Evolutionary conservation across 202 grass and related monocot species (phyloP).

Genomic region (Brachypodium distachyon): DNA sequence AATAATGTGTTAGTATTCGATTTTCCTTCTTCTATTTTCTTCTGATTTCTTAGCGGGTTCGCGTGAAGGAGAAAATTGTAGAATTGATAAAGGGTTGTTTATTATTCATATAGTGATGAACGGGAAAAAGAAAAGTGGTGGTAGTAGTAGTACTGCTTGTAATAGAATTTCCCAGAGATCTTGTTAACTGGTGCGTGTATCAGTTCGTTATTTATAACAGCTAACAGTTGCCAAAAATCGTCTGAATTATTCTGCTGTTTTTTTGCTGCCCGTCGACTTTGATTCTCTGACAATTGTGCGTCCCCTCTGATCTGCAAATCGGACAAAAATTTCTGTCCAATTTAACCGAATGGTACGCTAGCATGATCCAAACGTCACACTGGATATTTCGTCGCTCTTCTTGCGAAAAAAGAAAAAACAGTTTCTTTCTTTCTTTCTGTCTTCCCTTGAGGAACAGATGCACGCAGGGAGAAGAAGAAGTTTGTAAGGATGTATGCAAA

Average conservation of each 20-base stretch:
- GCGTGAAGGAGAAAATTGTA: conserved; percentile 41
- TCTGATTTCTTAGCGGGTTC: background rate
- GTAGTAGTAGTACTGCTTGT: no score
- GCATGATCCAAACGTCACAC: background rate
- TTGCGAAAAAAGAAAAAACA: background rate
- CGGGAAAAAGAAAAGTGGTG: background rate
- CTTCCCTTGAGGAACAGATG: no score
- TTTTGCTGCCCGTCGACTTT: background rate
- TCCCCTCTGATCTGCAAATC: background rate
- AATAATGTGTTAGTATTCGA: conserved; percentile 33
- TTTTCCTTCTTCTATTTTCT: background rate
- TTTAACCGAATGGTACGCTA: conserved; percentile 20
- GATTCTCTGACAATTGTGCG: background rate
- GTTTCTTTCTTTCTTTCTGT: background rate
- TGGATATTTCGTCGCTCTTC: background rate
- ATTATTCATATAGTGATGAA: conserved; percentile 22
- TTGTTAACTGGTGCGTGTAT: background rate
- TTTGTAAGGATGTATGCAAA: background rate
- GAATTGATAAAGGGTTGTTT: conserved; percentile 6
- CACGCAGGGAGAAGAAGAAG: background rate
- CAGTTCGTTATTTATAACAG: background rate
- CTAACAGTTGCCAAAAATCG: background rate
- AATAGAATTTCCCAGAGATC: conserved; percentile 36
- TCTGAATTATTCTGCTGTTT: background rate
- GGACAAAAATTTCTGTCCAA: background rate